Base-by-base conservation (phyloP, 805 yeast species). In the Starmerella riodocensis region DNA sequence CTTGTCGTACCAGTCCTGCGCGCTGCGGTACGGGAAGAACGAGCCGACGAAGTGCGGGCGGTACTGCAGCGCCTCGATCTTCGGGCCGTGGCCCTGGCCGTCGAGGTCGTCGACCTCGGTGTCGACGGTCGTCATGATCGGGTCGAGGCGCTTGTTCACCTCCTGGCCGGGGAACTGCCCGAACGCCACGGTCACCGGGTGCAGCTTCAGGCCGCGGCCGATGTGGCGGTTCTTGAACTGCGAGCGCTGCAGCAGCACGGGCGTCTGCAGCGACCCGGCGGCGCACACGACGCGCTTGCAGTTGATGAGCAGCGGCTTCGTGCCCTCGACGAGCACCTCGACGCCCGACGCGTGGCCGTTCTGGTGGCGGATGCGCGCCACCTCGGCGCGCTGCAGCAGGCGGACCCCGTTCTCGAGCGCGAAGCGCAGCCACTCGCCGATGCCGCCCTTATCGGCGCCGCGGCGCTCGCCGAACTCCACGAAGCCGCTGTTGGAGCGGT, bases 51-150 rank as follows among this genome's bases (percentile, higher is more conserved):
- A 34, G 26, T 49, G 53, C 3, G 76, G 76, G n/a, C 60, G 52
- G 46, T 68, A 71, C 31, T 66, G 56, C 21, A 67, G 41, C 3
- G 73, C 60, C 53, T 72, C 77, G 39, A 72, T 61, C 52, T 63
- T 67, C 8, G 71, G 66, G 1, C 77, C 77, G 49, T 70, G 73
- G 4, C 60, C 67, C 38, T 62, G 54, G 2, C 75, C 75, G 48
- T 72, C 76, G 25, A 69, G 43, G 45, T 71, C 70, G 37, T 64
- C 73, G 13, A 53, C 62, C 47, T 68, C 64, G 12, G 63, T 58
- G 48, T 66, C 58, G 3, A 70, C 70, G 2, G 70, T 48, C 0
- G 76, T 70, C 68, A 72, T 60, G 37, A 71, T 69, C 1, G 74
- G 56, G 36, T 65, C 53, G n/a, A 62, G 48, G 43, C 53, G 57